Percentiles rank a stretch among this genome's conserved stretches.
These are phyloP conservation scores for Grigorovia yakushimaensis DNA, from an alignment of 805 yeast species.

Conservation along the genomic window DNA sequence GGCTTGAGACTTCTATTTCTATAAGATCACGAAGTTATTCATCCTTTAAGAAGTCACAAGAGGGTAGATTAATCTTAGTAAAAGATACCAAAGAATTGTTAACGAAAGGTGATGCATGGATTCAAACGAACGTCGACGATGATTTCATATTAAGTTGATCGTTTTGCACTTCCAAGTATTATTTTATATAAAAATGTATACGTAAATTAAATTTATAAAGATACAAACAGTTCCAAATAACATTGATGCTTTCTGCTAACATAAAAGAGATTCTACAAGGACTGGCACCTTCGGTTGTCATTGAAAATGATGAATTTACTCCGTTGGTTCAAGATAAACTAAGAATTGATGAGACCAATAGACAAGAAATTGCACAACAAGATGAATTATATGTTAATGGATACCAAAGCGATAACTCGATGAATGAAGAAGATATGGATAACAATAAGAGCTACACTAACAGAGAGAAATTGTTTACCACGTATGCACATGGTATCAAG, in stretches of 20 bases:
- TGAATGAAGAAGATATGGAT: background rate
- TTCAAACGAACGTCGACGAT: slow-evolving; percentile 32
- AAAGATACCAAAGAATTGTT: slow-evolving; percentile 17
- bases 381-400: slow-evolving; percentile 13
- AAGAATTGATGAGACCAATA: slow-evolving; percentile 10
- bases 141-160: slow-evolving; percentile 29
- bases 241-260: background rate
- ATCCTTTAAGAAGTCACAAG: background rate
- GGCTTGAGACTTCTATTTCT: background rate
- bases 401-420: slow-evolving; percentile 2
- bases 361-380: background rate
- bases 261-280: slow-evolving; percentile 1
- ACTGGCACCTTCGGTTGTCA: slow-evolving; percentile 3
- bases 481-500: slow-evolving; percentile 17
- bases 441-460: background rate
- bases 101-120: slow-evolving; percentile 37
- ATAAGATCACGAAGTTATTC: background rate
- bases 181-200: background rate
- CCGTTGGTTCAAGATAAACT: background rate
- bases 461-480: background rate
- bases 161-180: no score
- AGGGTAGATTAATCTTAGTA: slow-evolving; percentile 27
- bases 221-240: background rate
- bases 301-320: slow-evolving; percentile 1
- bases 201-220: background rate